Conservation (phyloP, 129 eudicot species). For the Helichrysum umbraculigerum region DNA sequence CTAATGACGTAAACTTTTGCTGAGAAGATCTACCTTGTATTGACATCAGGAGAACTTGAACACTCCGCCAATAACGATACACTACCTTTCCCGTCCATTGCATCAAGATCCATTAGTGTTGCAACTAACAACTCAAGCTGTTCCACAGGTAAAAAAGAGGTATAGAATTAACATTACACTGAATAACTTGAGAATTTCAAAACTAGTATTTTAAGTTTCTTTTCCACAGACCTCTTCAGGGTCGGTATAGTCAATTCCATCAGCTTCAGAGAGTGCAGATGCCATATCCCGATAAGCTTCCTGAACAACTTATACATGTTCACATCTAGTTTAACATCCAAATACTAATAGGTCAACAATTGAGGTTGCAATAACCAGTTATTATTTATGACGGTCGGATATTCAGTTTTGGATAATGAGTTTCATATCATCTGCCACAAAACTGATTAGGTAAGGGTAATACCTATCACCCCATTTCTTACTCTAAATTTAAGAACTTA, state of each 20-base stretch:
- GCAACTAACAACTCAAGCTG: conserved; percentile 96
- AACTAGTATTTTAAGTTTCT: not conserved
- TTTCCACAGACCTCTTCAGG: conserved; percentile 76
- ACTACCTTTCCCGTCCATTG: conserved; percentile 97
- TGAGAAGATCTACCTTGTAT: conserved; percentile 59
- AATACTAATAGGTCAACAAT: not conserved
- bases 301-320: conserved; percentile 37
- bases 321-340: conserved; percentile 11
- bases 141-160: conserved; percentile 26
- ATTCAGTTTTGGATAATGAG: not conserved
- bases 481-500: not conserved
- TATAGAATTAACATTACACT: conserved; percentile 8
- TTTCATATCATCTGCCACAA: not conserved
- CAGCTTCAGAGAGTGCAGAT: conserved; percentile 86
- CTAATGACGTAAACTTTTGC: not conserved
- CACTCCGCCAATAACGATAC: conserved; percentile 84
- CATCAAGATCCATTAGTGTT: conserved; percentile 95
- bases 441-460: not conserved
- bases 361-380: not conserved
- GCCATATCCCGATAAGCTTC: conserved; percentile 96
- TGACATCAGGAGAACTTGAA: conserved; percentile 90
- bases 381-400: not conserved
- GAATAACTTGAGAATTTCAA: not conserved
- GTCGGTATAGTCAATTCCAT: conserved; percentile 93
- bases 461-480: not conserved